Evolutionary conservation across 148 eudicot genomes (phyloP), one percentile per base, ranked within the genome.

Genomic region (Limonium bicolor): DNA sequence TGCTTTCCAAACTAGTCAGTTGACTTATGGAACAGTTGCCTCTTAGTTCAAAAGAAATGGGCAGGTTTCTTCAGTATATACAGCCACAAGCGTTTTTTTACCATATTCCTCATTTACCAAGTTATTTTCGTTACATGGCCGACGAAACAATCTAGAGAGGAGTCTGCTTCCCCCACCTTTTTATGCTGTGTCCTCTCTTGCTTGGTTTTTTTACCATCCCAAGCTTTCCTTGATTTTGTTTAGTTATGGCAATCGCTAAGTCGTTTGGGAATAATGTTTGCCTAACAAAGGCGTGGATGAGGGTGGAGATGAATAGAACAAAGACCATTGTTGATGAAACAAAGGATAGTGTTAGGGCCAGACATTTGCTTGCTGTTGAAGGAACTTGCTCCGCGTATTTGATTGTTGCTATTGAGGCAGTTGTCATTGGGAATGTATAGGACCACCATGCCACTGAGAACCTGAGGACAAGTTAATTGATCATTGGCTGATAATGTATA

Each of bases 361-460:
- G 20, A 51, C 10, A 32, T 80, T 44, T 0, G 74, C 58, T 19
- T 77, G 56, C 26, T 51, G 27, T 50, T 58, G 63, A 0, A 93
- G 74, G 18, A 61, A 44, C 27, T 53, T 22, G 59, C 43, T 80
- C 7, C 2, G 93, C 53, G 75, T 84, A 90, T 31, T 48, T 48
- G 35, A 90, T 71, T 5, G 95, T 77, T n/a, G 95, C 93, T 4
- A 80, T 74, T 37, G 97, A 76, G 13, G 84, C 93, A 17, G 76
- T 87, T 0, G 97, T 90, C 95, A 77, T 90, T 0, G 97, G 97
- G 51, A 90, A 85, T 20, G 97, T 90, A 65, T 90, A 84, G 3
- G 97, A 94, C 97, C 97, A 90, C 97, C 97, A 90, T 21, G 93
- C 74, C 60, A 90, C 53, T 21, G 96, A 88, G 63, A 88, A 88